Conservation (phyloP, 2,329 filamentous ascomycete species). For the Chrysosphaeria jannelii region DNA sequence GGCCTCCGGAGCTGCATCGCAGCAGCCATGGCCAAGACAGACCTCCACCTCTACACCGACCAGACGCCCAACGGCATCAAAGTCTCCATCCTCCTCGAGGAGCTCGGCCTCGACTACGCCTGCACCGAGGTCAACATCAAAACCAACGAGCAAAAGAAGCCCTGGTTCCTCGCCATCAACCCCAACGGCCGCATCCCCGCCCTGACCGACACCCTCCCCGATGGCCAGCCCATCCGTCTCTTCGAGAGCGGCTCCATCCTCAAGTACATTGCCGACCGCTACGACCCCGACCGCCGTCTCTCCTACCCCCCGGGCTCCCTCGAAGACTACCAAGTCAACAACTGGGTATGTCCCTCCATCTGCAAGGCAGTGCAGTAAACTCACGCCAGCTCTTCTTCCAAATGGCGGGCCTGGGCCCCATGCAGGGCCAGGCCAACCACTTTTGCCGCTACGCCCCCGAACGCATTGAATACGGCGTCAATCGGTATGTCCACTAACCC, state of each 20-base stretch:
- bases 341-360: constrained; percentile 27
- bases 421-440: constrained; percentile 65
- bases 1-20: too few relatives aligned
- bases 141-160: constrained; percentile 48
- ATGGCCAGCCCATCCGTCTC: constrained; percentile 41
- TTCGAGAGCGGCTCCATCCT: constrained; percentile 69
- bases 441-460: constrained; percentile 60
- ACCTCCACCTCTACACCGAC: constrained; percentile 57
- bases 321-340: constrained; percentile 54
- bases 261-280: constrained; percentile 56
- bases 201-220: constrained; percentile 45
- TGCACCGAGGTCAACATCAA: constrained; percentile 34
- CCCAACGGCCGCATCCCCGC: constrained; percentile 82
- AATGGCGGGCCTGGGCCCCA: constrained; percentile 53
- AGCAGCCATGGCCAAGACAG: too few relatives aligned
- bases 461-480: constrained; percentile 53
- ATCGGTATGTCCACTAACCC: constrained; percentile 13
- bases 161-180: constrained; percentile 76
- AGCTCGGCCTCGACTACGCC: constrained; percentile 60
- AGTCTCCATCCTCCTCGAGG: constrained; percentile 60
- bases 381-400: constrained; percentile 30
- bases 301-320: constrained; percentile 42
- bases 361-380: too few relatives aligned
- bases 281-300: constrained; percentile 58
- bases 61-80: constrained; percentile 80